Conservation (phyloP, 2,329 filamentous ascomycete species). For the Trichoderma polysporum region DNA sequence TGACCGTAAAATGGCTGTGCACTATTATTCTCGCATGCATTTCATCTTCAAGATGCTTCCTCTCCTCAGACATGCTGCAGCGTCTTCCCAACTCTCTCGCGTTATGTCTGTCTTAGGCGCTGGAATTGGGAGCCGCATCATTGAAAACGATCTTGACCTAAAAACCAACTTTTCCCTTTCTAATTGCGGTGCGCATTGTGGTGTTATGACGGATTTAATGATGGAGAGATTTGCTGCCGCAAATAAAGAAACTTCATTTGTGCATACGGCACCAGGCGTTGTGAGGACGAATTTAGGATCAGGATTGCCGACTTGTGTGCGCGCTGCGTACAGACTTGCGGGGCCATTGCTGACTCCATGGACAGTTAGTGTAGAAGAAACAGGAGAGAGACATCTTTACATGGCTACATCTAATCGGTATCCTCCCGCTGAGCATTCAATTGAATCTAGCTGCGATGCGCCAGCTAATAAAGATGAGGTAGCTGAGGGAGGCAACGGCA, state of each 20-base stretch:
- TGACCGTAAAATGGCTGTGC: constrained; percentile 44
- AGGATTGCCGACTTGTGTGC: no score
- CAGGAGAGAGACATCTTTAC: neutral
- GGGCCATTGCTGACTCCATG: neutral
- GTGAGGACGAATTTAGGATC: no score
- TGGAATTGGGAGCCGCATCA: no score
- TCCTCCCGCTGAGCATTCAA: no score
- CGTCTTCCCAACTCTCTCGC: neutral
- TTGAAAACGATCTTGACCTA: neutral
- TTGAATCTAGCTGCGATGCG: no score
- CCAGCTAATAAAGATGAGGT: no score
- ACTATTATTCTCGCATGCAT: constrained; percentile 2
- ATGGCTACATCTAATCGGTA: neutral
- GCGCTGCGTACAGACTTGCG: no score
- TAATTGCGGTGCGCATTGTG: neutral
- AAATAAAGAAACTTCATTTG: no score
- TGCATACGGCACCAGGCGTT: no score
- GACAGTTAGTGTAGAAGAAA: neutral
- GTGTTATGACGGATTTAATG: neutral
- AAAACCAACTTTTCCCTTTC: neutral
- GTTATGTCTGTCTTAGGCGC: neutral
- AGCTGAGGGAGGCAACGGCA: no score
- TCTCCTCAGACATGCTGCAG: neutral
- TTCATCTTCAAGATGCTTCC: neutral
- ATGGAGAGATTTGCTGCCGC: neutral